A percentile compares a stretch with the other conserved stretches of the same genome.
Evolutionary conservation across 257 asterid genomes (phyloP).

Genomic region (Solanum sejunctum): DNA sequence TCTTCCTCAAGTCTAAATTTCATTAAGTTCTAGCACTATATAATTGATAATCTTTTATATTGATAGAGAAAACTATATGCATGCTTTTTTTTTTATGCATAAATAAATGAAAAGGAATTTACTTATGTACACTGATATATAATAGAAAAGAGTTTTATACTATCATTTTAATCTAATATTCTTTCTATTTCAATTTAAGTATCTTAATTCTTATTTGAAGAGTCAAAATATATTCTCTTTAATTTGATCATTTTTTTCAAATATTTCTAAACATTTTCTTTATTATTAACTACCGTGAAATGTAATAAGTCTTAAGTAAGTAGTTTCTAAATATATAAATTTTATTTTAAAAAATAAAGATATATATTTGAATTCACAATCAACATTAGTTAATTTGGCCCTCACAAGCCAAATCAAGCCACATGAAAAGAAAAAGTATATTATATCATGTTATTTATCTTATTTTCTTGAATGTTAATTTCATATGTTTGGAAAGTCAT

Average conservation of each 20-base stretch:
- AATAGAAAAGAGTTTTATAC: neutral
- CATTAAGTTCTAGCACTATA: neutral
- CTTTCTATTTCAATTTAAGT: neutral
- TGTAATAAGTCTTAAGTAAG: neutral
- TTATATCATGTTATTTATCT: no score
- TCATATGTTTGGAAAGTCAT: no score
- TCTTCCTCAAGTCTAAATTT: neutral
- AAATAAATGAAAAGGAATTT: neutral
- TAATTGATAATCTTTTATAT: neutral
- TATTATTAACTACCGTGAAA: neutral
- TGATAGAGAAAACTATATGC: neutral
- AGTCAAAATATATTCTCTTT: neutral
- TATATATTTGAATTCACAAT: no score
- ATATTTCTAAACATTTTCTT: neutral
- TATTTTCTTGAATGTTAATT: no score
- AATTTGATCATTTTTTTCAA: neutral
- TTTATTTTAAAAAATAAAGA: no score
- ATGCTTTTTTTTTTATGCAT: neutral
- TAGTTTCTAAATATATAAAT: neutral
- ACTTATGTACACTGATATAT: neutral
- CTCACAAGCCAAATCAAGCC: neutral
- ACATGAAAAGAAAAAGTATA: neutral
- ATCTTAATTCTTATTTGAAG: no score
- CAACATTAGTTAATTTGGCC: neutral
- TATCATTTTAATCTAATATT: neutral